Percentiles rank a stretch among this genome's conserved stretches.
These are phyloP conservation scores for Plasmodium inui DNA, from an alignment of 169 alveolate species.

Conservation along the genomic window DNA sequence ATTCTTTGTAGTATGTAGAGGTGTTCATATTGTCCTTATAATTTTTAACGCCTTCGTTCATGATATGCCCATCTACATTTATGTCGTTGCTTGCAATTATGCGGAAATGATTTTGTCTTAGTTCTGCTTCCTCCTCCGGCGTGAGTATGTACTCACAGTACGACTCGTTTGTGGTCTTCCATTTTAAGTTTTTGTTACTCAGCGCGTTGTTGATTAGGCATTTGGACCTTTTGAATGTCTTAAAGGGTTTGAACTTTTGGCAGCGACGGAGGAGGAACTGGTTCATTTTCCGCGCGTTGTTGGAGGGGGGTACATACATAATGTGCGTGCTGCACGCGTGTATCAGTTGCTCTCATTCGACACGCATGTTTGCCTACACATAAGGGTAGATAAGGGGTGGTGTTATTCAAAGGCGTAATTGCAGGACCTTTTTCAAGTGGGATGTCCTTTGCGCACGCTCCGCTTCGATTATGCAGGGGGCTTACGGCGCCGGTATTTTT, in stretches of 20 bases:
- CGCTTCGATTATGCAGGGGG: not conserved
- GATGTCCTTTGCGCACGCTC: not conserved
- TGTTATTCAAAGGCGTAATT: not conserved
- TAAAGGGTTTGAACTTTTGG: conserved; percentile 11
- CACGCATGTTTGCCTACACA: not conserved
- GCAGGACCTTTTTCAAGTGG: not conserved
- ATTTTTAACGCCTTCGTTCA: conserved; percentile 59
- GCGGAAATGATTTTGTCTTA: conserved; percentile 22
- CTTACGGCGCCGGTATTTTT: not conserved
- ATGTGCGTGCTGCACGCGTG: not conserved
- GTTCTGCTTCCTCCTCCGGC: conserved; percentile 48
- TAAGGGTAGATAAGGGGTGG: not conserved
- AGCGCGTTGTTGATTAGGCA: conserved; percentile 46
- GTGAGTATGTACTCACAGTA: conserved; percentile 67
- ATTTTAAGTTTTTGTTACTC: conserved; percentile 26
- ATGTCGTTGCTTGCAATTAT: conserved; percentile 35
- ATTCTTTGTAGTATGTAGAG: conserved; percentile 53
- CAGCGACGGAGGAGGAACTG: not conserved
- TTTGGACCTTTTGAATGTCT: conserved; percentile 40
- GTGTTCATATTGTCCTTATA: conserved; percentile 30
- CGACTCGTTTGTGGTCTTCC: conserved; percentile 71
- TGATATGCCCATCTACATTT: conserved; percentile 35
- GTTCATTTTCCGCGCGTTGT: conserved; percentile 26
- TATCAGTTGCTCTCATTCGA: not conserved
- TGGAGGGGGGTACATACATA: not conserved